Conservation (phyloP, 1,284 basidiomycete species). For the Hypsizygus ulmarius region DNA sequence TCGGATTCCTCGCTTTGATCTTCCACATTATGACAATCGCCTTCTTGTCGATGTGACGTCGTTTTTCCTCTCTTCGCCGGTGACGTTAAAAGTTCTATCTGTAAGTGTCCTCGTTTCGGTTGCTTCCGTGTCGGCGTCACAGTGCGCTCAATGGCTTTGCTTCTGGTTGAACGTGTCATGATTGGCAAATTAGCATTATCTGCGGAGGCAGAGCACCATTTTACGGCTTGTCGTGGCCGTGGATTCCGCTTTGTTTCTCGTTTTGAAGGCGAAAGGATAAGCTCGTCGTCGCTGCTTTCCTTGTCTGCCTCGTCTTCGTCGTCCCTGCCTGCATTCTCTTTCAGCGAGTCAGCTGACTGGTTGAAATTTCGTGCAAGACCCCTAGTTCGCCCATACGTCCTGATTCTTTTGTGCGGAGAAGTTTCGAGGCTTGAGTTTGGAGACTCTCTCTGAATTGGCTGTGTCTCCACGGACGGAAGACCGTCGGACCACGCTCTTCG, state of each 20-base stretch:
- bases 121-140: conserved; percentile 3
- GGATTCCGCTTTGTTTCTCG: background rate
- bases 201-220: background rate
- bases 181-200: background rate
- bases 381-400: conserved; percentile 9
- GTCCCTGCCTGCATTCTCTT: conserved; percentile 13
- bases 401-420: background rate
- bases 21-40: background rate
- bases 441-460: background rate
- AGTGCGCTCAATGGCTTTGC: conserved; percentile 1
- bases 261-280: conserved; percentile 18
- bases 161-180: conserved; percentile 1
- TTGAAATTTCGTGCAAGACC: background rate
- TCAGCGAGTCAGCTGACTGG: conserved; percentile 1
- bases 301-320: background rate
- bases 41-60: background rate
- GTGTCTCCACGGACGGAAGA: background rate
- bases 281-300: conserved; percentile 19
- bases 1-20: too few relatives aligned
- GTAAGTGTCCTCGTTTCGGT: background rate
- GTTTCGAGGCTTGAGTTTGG: background rate
- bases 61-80: background rate
- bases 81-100: background rate
- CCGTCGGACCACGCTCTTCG: conserved; percentile 18
- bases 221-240: background rate